Conservation (phyloP, 2,329 filamentous ascomycete species). For the Calcarisporium arbuscula region DNA sequence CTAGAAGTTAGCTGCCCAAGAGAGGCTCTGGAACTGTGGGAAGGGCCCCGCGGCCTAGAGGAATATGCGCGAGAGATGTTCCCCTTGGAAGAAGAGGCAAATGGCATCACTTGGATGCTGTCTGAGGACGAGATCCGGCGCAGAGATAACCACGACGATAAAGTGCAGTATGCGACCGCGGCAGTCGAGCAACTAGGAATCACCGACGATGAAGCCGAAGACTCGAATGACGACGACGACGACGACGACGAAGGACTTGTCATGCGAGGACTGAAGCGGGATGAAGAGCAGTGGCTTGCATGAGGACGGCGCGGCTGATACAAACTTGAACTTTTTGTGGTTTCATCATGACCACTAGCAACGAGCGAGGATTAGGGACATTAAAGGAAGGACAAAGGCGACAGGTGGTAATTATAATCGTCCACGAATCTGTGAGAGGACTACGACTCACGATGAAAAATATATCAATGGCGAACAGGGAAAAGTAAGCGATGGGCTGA, state of each 20-base stretch:
- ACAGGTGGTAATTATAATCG: background rate
- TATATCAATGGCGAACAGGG: too few relatives aligned
- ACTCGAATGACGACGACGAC: constrained; percentile 35
- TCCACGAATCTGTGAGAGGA: too few relatives aligned
- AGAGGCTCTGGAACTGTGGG: constrained; percentile 79
- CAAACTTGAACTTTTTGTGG: too few relatives aligned
- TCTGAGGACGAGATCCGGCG: constrained; percentile 42
- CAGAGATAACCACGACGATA: constrained; percentile 26
- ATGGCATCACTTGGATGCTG: constrained; percentile 89
- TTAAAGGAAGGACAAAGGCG: background rate
- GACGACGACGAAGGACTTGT: constrained; percentile 53
- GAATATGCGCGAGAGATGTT: constrained; percentile 95
- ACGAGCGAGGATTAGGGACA: constrained; percentile 1
- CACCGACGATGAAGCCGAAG: constrained; percentile 33
- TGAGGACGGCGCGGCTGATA: constrained; percentile 19
- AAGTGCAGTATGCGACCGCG: constrained; percentile 25
- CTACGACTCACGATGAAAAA: too few relatives aligned
- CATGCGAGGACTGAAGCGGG: constrained; percentile 50
- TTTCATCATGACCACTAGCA: too few relatives aligned
- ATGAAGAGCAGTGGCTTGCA: constrained; percentile 55
- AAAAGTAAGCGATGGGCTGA: too few relatives aligned
- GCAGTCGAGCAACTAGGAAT: constrained; percentile 33
- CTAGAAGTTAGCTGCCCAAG: constrained; percentile 61
- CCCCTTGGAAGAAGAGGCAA: constrained; percentile 87
- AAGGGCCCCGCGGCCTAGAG: constrained; percentile 82